Evolutionary conservation across 495 filamentous ascomycete species (phyloP), one percentile per base, ranked within the genome.

Genomic region (Podospora pseudopauciseta): DNA sequence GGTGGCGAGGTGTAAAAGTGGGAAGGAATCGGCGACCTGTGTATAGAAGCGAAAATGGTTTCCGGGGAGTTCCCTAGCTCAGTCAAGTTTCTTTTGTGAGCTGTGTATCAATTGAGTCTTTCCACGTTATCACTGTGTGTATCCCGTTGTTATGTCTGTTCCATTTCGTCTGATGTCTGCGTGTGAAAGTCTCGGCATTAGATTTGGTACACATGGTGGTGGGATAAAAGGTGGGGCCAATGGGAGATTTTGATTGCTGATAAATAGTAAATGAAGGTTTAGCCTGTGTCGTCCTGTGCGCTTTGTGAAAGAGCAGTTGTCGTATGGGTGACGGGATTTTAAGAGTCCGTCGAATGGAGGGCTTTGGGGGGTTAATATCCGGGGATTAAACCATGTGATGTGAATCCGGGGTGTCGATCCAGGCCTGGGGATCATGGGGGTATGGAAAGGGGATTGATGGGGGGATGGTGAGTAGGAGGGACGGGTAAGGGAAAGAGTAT

Each of bases 81-180:
- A 77, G 72, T 72, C 70, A 74, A 76, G 72, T 75, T 73, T 75
- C 74, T 54, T 77, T 73, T 79, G 75, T 77, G 77, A 79, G 76
- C 77, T 78, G 77, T 79, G 77, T 79, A 79, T 74, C 77, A 79
- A 78, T 75, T 73, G 67, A 73, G 68, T 70, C 65, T 60, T 64
- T 67, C 59, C 67, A 30, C 55, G 32, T 70, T 53, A 32, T 63
- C 18, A 39, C 11, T 58, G 4, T 39, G 32, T 49, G 39, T 23
- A 23, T 53, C 19, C 59, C 9, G 16, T 57, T 19, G 15, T 59
- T 49, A 18, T 58, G 27, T 19, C 16, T 28, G 23, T 49, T n/a
- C 26, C 18, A 20, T 26, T 44, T 66, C 5, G 4, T 39, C 34
- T 63, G 60, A 62, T 30, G 23, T 63, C 23, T 20, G 26, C 13